Evolutionary conservation across 495 filamentous ascomycete genomes (phyloP).

Genomic region (Trichocladium antarcticum): DNA sequence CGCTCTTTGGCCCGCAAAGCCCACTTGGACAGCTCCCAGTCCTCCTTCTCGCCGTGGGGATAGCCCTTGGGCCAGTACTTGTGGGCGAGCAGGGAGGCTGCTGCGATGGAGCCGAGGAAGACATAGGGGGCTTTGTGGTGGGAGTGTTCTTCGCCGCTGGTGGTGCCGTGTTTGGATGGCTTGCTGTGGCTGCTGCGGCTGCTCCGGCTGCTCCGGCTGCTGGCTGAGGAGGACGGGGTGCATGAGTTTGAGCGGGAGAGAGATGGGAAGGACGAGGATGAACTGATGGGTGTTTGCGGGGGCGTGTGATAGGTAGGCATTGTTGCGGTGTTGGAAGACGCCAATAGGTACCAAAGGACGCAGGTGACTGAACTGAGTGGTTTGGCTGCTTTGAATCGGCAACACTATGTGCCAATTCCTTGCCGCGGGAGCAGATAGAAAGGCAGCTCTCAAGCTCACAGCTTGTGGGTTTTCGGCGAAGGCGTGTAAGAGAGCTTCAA

Average conservation of each 20-base stretch:
- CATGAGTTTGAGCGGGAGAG: slow-evolving; percentile 6
- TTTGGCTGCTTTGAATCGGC: no score
- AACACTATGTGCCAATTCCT: no score
- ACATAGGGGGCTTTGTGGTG: slow-evolving; percentile 25
- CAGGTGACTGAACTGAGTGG: no score
- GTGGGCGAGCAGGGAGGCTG: slow-evolving; percentile 27
- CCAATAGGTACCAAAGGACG: no score
- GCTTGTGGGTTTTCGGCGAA: no score
- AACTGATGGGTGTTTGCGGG: slow-evolving; percentile 1
- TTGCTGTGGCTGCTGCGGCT: background rate
- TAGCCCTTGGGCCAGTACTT: slow-evolving; percentile 35
- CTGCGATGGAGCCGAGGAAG: slow-evolving; percentile 31
- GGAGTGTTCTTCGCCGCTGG: slow-evolving; percentile 2
- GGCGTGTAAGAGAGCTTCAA: no score
- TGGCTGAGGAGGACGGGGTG: background rate
- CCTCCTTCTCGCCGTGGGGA: slow-evolving; percentile 30
- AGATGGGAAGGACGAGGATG: background rate
- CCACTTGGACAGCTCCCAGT: slow-evolving; percentile 22
- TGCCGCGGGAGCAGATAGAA: no score
- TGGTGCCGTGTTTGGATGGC: background rate
- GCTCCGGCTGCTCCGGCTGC: background rate
- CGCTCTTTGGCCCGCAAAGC: slow-evolving; percentile 3
- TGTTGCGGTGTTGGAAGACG: background rate
- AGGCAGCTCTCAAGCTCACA: no score
- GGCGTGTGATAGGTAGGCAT: slow-evolving; percentile 13